Conservation (phyloP, 2,329 filamentous ascomycete species). For the Dendryphion nanum region DNA sequence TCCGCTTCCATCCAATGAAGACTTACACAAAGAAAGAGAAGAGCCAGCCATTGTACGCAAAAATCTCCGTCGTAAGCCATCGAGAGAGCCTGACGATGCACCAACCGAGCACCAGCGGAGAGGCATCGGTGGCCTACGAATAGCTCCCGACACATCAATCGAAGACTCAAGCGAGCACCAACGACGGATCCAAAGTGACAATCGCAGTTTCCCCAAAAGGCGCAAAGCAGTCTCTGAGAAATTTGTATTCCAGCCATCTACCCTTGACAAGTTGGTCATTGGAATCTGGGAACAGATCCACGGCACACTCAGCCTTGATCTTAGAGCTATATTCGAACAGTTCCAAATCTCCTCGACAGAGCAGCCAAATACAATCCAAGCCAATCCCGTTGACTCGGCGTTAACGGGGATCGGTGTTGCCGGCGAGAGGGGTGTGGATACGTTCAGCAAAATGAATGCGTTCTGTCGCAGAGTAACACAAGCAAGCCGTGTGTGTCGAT, state of each 20-base stretch:
- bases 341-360: slow-evolving; percentile 22
- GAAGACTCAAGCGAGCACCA: slow-evolving; percentile 32
- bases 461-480: slow-evolving; percentile 48
- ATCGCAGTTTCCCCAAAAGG: slow-evolving; percentile 31
- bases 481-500: slow-evolving; percentile 54
- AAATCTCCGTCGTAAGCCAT: no score
- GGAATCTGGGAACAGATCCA: slow-evolving; percentile 53
- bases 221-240: slow-evolving; percentile 35
- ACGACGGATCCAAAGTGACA: slow-evolving; percentile 32
- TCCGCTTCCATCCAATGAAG: no score
- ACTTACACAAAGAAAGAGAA: no score
- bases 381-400: slow-evolving; percentile 2
- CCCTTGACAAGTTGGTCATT: slow-evolving; percentile 48
- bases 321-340: slow-evolving; percentile 35
- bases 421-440: slow-evolving; percentile 11
- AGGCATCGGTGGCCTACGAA: slow-evolving; percentile 26
- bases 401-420: slow-evolving; percentile 13
- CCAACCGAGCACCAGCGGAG: slow-evolving; percentile 13
- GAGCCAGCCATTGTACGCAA: no score
- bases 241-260: slow-evolving; percentile 47
- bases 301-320: slow-evolving; percentile 42
- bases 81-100: background rate
- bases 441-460: slow-evolving; percentile 44
- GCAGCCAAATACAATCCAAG: slow-evolving; percentile 7
- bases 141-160: slow-evolving; percentile 23